Conservation (phyloP, 805 yeast species). For the Myxozyma kluyveri region DNA sequence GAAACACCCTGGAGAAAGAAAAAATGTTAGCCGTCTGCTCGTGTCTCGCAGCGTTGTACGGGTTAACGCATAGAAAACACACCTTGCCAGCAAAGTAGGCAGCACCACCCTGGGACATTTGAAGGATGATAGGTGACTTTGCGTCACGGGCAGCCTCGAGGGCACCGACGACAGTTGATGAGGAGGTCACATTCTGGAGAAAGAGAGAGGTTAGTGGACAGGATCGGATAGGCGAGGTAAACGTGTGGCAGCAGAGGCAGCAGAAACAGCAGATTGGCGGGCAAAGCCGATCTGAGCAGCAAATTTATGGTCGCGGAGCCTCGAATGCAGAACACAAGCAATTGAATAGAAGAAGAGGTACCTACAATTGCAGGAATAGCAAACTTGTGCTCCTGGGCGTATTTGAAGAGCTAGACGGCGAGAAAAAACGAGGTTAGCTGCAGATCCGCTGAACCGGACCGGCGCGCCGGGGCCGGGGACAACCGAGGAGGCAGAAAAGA, state of each 20-base stretch:
- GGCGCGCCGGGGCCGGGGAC: background rate
- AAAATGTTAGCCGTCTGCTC: background rate
- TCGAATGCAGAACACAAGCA: background rate
- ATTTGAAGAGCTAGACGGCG: constrained; percentile 55
- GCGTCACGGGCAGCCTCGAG: constrained; percentile 95
- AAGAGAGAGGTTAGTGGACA: background rate
- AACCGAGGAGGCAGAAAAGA: constrained; percentile 3
- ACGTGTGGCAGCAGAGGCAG: background rate
- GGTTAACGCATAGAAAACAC: too few relatives aligned
- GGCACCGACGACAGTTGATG: constrained; percentile 95
- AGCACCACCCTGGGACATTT: constrained; percentile 98
- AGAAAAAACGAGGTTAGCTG: background rate
- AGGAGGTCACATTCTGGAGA: constrained; percentile 78
- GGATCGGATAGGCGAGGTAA: background rate
- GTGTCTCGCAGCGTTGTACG: too few relatives aligned
- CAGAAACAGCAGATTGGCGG: background rate
- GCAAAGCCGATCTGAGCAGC: background rate
- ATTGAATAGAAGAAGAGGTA: background rate
- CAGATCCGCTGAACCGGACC: background rate
- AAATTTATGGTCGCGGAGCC: background rate
- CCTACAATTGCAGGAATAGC: constrained; percentile 89
- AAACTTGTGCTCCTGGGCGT: constrained; percentile 88
- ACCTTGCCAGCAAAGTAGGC: constrained; percentile 98
- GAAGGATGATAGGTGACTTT: constrained; percentile 92
- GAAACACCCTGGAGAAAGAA: constrained; percentile 58